Evolutionary conservation across 345 rosid species (phyloP), one percentile per base, ranked within the genome.

Genomic region (Triadica sebifera): DNA sequence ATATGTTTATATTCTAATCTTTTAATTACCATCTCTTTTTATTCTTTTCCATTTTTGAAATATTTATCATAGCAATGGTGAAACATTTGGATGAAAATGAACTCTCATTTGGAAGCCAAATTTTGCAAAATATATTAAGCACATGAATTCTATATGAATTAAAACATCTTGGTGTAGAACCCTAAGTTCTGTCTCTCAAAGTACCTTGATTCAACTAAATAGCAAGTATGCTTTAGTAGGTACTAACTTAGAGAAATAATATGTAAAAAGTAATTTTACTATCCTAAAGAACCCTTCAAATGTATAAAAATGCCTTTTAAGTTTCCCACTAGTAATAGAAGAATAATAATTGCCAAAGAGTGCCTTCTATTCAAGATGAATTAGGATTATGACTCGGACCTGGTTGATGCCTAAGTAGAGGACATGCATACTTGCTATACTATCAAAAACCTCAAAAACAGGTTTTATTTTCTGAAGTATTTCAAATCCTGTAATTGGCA

Each of bases 401-500:
- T 51, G 5, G 56, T 4, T 51, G 6, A 55, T 55, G 59, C 24
- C 59, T 55, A 22, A 55, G 2, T 19, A 22, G 59, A 43, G 19
- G 24, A 19, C 16, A 58, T 43, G 47, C 46, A 53, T 80, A 59
- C 29, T 13, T 75, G 51, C 41, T 65, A 17, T 39, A 49, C 17
- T 37, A n/a, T 47, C 38, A 15, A 29, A 55, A 37, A 43, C 17
- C 15, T 52, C 9, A 56, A 34, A 29, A 55, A 29, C 4, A 53
- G 64, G 4, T n/a, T n/a, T n/a, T 51, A 47, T 71, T 6, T 72
- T 60, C 64, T 65, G 25, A 64, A 61, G 59, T 53, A 59, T 66
- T 67, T 37, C 12, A 20, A 16, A 34, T 71, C 53, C 19, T 71
- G 45, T n/a, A 50, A 47, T 49, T 70, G 50, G 61, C 65, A 95